Percentiles rank a stretch among this genome's conserved stretches.
Evolutionary conservation across 2,329 filamentous ascomycete genomes (phyloP).

Genomic region (Atkinsonella texensis): DNA sequence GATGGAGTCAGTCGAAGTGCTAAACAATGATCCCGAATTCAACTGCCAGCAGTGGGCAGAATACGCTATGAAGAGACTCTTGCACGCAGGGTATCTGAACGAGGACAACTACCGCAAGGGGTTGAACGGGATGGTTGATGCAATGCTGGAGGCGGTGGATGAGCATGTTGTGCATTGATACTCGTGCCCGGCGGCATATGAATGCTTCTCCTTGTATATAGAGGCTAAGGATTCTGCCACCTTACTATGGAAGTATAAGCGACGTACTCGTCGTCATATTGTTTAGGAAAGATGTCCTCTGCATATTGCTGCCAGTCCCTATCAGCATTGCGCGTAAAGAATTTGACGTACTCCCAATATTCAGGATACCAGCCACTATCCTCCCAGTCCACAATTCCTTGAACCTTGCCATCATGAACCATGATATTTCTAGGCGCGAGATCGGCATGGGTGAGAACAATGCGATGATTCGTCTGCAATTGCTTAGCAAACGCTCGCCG

Average conservation of each 20-base stretch:
- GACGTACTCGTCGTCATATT: constrained; percentile 16
- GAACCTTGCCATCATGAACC: constrained; percentile 23
- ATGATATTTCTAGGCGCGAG: constrained; percentile 34
- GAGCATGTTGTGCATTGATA: constrained; percentile 7
- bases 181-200: constrained; percentile 4
- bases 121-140: constrained; percentile 6
- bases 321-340: constrained; percentile 14
- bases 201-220: background rate
- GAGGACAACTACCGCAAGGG: constrained; percentile 4
- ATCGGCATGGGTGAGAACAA: constrained; percentile 39
- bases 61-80: constrained; percentile 1
- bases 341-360: constrained; percentile 27
- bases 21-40: constrained; percentile 6
- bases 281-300: constrained; percentile 14
- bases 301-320: constrained; percentile 13
- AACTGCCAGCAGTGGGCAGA: constrained; percentile 8
- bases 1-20: constrained; percentile 1
- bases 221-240: constrained; percentile 11
- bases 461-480: constrained; percentile 16
- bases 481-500: constrained; percentile 12
- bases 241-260: constrained; percentile 13
- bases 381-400: constrained; percentile 36
- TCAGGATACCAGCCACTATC: constrained; percentile 32
- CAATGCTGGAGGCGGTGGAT: constrained; percentile 6
- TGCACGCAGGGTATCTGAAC: constrained; percentile 3